Conservation (phyloP, 2,329 filamentous ascomycete species). For the Colletotrichum plurivorum region DNA sequence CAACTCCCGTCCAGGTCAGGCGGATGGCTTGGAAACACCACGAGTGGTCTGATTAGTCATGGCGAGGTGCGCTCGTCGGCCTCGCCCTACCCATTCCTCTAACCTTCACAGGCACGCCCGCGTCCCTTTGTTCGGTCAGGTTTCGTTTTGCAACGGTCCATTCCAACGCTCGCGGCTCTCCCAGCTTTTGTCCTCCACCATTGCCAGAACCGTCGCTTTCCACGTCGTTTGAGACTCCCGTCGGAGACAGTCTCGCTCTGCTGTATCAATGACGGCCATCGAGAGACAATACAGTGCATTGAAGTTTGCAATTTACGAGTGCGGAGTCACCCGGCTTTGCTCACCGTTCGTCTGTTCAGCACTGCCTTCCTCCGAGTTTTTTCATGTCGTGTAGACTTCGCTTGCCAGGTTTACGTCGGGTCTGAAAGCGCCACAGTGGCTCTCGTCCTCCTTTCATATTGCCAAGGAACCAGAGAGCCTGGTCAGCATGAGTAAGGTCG, state of each 20-base stretch:
- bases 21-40: neutral
- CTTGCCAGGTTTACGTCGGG: neutral
- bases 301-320: neutral
- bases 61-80: neutral
- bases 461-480: constrained; percentile 17
- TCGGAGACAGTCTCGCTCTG: constrained; percentile 20
- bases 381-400: neutral
- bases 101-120: neutral
- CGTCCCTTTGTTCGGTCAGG: neutral
- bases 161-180: neutral
- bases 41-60: neutral
- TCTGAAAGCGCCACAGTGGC: constrained; percentile 21
- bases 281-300: neutral
- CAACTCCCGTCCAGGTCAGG: neutral
- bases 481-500: constrained; percentile 26
- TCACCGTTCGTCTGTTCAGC: neutral
- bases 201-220: neutral
- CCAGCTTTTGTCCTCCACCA: neutral
- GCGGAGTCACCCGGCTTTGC: neutral
- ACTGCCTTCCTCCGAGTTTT: constrained; percentile 2
- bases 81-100: constrained; percentile 2
- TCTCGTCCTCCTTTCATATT: constrained; percentile 1
- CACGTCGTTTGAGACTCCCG: neutral
- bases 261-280: neutral
- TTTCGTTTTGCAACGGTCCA: constrained; percentile 6